Evolutionary conservation across 1,284 basidiomycete species (phyloP), one percentile per base, ranked within the genome.

Genomic region (Ganoderma sinense): DNA sequence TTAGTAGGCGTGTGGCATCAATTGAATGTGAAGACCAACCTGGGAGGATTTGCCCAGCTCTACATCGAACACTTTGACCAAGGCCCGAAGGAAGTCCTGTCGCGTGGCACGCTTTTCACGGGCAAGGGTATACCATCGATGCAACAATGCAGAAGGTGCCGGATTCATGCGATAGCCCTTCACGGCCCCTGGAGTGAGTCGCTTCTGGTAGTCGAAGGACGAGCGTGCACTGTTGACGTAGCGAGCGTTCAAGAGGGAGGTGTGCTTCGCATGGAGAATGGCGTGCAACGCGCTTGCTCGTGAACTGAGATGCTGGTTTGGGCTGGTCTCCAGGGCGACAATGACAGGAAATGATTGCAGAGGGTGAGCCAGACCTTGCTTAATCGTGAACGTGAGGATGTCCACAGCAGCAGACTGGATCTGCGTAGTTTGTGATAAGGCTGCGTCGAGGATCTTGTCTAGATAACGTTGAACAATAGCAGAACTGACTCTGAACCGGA

Each of bases 341-440:
- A 99, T 93, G 39, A 96, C 89, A 0, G 98, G 97, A 75, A 98
- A 91, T 53, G 95, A 97, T 91, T 94, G 92, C 4, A 99, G 86
- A 0, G 98, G 98, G 81, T 99, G 97, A 16, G 96, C 95, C 51
- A 99, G 86, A 0, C 98, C 98, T 81, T 99, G 97, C 78, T 94
- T 95, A 75, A 99, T 90, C 0, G 97, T 97, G 76, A 97, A 97
- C 41, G 89, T 92, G 62, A 99, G 82, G 51, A 99, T 94, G 74
- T 99, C 97, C 66, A 98, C 89, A 4, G 97, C 97, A 6, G 94
- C 87, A 7, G 88, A 86, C 79, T 99, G 97, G 59, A 95, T 91
- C 56, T 89, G 87, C 0, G 84, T 75, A 73, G 92, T 87, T 66
- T 87, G 86, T 1, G 94, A 94, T 36, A 96, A 81, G 0, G 95